Evolutionary conservation across 2,329 filamentous ascomycete species (phyloP).

Genomic region (Sclerotinia borealis): DNA sequence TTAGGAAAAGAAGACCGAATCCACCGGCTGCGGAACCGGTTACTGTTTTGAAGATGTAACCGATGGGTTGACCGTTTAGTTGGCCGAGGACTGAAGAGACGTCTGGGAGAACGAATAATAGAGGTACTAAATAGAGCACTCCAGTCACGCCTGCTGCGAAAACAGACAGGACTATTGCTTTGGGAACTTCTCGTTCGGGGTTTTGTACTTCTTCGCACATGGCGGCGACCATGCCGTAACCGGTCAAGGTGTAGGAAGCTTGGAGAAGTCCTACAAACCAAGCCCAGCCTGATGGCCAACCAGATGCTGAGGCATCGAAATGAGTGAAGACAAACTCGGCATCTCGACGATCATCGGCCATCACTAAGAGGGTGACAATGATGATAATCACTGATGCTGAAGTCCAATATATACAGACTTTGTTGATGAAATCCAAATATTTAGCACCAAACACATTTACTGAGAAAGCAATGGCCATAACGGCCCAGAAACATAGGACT

Average conservation of each 20-base stretch:
- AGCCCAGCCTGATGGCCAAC: slow-evolving; percentile 64
- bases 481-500: slow-evolving; percentile 65
- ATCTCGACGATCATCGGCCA: slow-evolving; percentile 50
- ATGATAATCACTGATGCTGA: slow-evolving; percentile 61
- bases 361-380: slow-evolving; percentile 50
- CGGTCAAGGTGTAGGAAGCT: slow-evolving; percentile 42
- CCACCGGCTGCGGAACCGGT: slow-evolving; percentile 56
- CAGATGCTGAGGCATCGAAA: slow-evolving; percentile 59
- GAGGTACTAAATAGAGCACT: slow-evolving; percentile 61
- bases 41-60: slow-evolving; percentile 66
- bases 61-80: slow-evolving; percentile 69
- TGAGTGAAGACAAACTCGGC: slow-evolving; percentile 62
- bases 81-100: slow-evolving; percentile 57
- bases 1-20: slow-evolving; percentile 68
- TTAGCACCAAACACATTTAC: slow-evolving; percentile 60
- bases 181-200: slow-evolving; percentile 62
- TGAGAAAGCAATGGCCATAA: slow-evolving; percentile 57
- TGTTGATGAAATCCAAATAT: slow-evolving; percentile 62
- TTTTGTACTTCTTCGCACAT: slow-evolving; percentile 71
- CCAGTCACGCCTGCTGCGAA: slow-evolving; percentile 61
- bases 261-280: slow-evolving; percentile 68
- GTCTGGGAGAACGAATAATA: slow-evolving; percentile 70
- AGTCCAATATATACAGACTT: slow-evolving; percentile 69
- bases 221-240: slow-evolving; percentile 45
- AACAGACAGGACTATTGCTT: slow-evolving; percentile 64